Evolutionary conservation across 2,329 filamentous ascomycete genomes (phyloP), one percentile per base, ranked within the genome.

Genomic region (Ascocoryne sarcoides): DNA sequence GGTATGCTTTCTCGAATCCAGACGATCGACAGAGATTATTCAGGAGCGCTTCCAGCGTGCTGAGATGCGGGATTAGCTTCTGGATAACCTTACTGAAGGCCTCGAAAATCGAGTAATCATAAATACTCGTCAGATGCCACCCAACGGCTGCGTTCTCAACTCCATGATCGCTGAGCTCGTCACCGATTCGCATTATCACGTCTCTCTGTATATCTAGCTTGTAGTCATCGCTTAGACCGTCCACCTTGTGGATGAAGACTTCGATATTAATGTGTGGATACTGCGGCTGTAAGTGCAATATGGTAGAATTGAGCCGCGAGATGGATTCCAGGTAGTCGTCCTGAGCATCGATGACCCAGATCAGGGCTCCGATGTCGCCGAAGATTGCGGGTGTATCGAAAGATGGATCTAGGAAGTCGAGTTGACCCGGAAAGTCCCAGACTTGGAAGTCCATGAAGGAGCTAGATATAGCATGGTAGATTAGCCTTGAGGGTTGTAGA

Each of bases 381-480:
- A 98, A 98, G 56, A 96, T 90, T 56, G 85, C 82, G 54, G 94
- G 87, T 47, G 92, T 82, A 60, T 96, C 89, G 56, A 94, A 94
- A 35, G 79, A 82, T 3, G 86, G 81, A 56, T 92, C 87, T 45
- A 93, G 81, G 55, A 94, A 93, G 65, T 95, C 86, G 49, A 96
- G 78, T 64, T 96, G 89, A 17, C 90, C 89, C 2, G 92, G 92
- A 43, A 98, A 89, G 60, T 98, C 92, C 85, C 89, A 95, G 35
- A 95, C 86, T 65, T 96, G 90, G 53, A 96, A 95, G 60, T 96
- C 90, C 88, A 96, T 95, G 61, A 98, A 96, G 3, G 92, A 96
- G 53, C 88, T 95, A 32, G 5, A 17, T 18, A n/a, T n/a, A n/a
- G n/a, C n/a, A n/a, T n/a, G n/a, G n/a, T n/a, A n/a, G n/a, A n/a